A percentile compares a stretch with the other conserved stretches of the same genome.
Evolutionary conservation across 768 basidiomycete genomes (phyloP).

Genomic region (Jaapia argillacea): DNA sequence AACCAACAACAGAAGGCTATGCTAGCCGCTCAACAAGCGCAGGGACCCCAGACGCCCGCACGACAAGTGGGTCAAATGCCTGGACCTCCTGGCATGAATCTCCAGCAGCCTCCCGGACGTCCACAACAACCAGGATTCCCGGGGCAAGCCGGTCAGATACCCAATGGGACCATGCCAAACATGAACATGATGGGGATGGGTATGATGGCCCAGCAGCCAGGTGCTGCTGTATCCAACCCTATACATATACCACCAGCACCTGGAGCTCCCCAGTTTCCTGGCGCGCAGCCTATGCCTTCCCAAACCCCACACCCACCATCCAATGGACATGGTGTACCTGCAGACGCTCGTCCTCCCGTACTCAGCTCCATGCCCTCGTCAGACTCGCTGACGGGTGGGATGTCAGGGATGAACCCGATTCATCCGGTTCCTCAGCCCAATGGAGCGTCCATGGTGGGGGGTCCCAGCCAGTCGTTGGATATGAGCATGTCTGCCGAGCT

Average conservation of each 20-base stretch:
- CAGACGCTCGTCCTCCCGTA: neutral
- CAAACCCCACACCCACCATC: neutral
- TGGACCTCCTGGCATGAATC: neutral
- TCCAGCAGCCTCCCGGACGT: neutral
- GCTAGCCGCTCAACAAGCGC: neutral
- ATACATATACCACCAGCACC: neutral
- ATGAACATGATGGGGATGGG: neutral
- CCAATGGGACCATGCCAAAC: neutral
- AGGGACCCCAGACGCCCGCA: neutral
- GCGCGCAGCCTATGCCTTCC: neutral
- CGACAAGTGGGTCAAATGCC: neutral
- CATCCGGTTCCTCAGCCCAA: too few relatives aligned
- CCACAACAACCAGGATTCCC: neutral
- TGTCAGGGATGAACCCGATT: too few relatives aligned
- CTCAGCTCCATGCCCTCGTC: neutral
- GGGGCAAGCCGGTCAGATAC: neutral
- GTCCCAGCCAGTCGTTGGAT: slow-evolving; percentile 7
- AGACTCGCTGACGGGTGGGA: neutral
- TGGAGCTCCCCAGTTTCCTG: neutral
- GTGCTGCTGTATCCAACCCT: neutral
- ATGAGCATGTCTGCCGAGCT: slow-evolving; percentile 14
- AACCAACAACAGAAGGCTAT: slow-evolving; percentile 17
- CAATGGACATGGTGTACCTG: neutral
- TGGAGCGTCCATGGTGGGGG: neutral
- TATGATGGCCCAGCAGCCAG: neutral